Conservation (phyloP, 2,329 filamentous ascomycete species). For the Penicillium sp. region DNA sequence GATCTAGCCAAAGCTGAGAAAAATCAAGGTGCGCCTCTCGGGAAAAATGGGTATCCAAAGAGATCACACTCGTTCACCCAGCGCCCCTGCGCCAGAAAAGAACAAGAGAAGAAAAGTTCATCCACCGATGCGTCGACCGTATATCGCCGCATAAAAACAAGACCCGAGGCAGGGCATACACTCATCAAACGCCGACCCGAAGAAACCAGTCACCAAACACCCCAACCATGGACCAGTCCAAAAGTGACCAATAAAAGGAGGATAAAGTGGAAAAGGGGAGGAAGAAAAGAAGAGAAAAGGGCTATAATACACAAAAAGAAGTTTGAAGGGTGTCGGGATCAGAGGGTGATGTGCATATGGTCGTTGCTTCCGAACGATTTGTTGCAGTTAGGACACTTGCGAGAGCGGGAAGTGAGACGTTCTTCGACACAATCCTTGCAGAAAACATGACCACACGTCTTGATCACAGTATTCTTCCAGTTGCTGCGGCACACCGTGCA, state of each 20-base stretch:
- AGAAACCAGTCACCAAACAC: slow-evolving; percentile 32
- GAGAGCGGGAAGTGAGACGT: slow-evolving; percentile 78
- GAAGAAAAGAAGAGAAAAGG: slow-evolving; percentile 17
- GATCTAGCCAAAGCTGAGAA: slow-evolving; percentile 17
- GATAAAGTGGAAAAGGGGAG: slow-evolving; percentile 9
- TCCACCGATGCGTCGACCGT: slow-evolving; percentile 16
- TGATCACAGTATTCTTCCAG: slow-evolving; percentile 90
- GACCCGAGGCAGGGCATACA: slow-evolving; percentile 4
- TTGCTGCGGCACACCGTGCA: slow-evolving; percentile 90
- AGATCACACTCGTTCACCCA: slow-evolving; percentile 12
- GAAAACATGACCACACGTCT: slow-evolving; percentile 91
- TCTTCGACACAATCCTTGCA: slow-evolving; percentile 88
- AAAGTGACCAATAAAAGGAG: slow-evolving; percentile 19
- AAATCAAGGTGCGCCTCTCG: slow-evolving; percentile 15
- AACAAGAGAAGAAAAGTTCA: slow-evolving; percentile 13
- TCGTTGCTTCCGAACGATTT: slow-evolving; percentile 88
- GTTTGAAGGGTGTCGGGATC: slow-evolving; percentile 17
- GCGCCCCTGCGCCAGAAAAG: slow-evolving; percentile 13
- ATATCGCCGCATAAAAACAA: slow-evolving; percentile 16
- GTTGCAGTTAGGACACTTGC: slow-evolving; percentile 93
- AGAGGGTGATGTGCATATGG: slow-evolving; percentile 61
- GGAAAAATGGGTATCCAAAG: slow-evolving; percentile 30
- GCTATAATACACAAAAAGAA: slow-evolving; percentile 34
- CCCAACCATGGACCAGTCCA: slow-evolving; percentile 33
- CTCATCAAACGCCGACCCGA: slow-evolving; percentile 32